A percentile compares a stretch with the other conserved stretches of the same genome.
phyloP scores from a whole-genome alignment of 2,329 filamentous ascomycete genomes.

The Pezicula radicicola region DNA sequence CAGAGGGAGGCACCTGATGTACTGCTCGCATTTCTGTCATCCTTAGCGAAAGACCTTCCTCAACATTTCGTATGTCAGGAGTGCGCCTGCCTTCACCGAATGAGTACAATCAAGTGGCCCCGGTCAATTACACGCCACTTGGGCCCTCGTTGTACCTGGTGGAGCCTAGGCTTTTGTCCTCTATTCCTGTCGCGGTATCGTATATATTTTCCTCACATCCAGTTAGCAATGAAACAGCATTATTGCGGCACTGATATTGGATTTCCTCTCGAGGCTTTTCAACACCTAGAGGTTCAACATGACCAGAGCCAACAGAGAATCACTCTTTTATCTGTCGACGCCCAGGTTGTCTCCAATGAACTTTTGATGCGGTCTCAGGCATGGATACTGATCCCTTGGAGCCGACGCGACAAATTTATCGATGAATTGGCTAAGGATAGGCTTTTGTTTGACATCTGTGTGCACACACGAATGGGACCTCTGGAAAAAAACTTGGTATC shows the following conservation, averaged over 20 bases:
- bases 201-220: constrained; percentile 14
- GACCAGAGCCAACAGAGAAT: constrained; percentile 2
- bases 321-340: constrained; percentile 13
- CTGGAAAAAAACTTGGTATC: constrained; percentile 1
- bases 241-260: constrained; percentile 7
- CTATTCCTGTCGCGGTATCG: constrained; percentile 4
- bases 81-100: constrained; percentile 10
- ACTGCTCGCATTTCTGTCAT: constrained; percentile 8
- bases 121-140: background rate
- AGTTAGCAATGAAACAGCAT: constrained; percentile 13
- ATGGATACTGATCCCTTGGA: constrained; percentile 13
- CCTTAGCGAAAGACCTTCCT: constrained; percentile 10
- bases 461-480: constrained; percentile 3
- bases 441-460: constrained; percentile 2
- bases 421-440: background rate
- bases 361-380: constrained; percentile 15
- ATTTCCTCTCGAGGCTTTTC: constrained; percentile 13
- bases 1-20: constrained; percentile 2
- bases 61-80: constrained; percentile 10
- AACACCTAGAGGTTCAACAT: constrained; percentile 8
- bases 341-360: constrained; percentile 13
- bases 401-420: constrained; percentile 5
- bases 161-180: constrained; percentile 2
- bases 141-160: constrained; percentile 1
- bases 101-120: constrained; percentile 9